Base-by-base conservation (phyloP, 768 basidiomycete species). In the Lactarius hatsudake region DNA sequence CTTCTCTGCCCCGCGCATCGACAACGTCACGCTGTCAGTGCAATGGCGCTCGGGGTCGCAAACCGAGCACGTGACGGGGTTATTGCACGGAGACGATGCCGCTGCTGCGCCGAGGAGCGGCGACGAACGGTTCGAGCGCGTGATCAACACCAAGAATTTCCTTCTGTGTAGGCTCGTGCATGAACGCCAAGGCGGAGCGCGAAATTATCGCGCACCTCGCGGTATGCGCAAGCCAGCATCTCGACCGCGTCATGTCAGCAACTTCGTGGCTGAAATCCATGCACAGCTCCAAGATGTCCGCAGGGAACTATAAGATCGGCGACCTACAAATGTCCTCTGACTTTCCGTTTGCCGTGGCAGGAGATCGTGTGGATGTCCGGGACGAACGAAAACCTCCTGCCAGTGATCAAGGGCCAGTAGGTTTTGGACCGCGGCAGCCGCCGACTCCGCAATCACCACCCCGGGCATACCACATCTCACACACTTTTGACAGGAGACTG, bases 141-240 rank as follows among this genome's bases (percentile, higher is more conserved):
- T 99, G 34, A 96, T 98, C 81, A 98, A 97, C 75, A 87, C 98
- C 71, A 91, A 91, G 81, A 90, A 86, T 63, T 98, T 97, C 74
- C 96, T 99, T 2, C 80, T 28, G 26, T 28, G 26, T 28, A 28
- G 26, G 26, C 26, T 28, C 26, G 26, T 2, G 95, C 55, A 73
- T 98, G 72, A 91, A 85, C 77, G 84, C 86, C 62, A 94, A 94
- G 76, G 93, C 88, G 0, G 97, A 98, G 77, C 82, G 94, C 72
- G 95, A 97, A 75, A 97, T 98, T 72, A 81, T 99, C 61, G 98
- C 97, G 30, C 96, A 99, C 76, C 78, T 99, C n/a, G 96, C 95
- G 1, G 86, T 98, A 12, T 98, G 97, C 72, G 95, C 97, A 12
- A 92, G 89, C 70, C 85, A 88, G 42, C 84, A 88, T 67, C 89